Base-by-base conservation (phyloP, 2,329 filamentous ascomycete species). In the Calonectria pauciramosa region DNA sequence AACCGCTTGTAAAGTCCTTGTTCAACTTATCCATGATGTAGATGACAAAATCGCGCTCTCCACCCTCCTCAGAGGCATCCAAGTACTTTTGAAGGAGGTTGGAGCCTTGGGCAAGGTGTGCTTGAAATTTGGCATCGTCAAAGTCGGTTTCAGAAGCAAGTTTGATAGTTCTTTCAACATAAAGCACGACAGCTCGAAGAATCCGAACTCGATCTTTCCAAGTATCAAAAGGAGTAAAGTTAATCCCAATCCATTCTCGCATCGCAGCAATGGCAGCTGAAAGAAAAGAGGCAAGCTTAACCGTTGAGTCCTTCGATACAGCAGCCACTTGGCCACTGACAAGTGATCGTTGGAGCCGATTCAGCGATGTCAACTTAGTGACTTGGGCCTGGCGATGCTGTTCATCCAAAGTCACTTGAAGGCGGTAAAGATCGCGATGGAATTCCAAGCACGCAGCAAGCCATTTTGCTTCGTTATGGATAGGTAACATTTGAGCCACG, bases 1-100 rank as follows among this genome's bases (percentile, higher is more conserved):
- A 96, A 2, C 91, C 92, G 20, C 91, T 89, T 30, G 91, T 89
- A 81, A 98, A 96, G 65, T 89, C 89, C 49, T 86, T 86, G 54
- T 89, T 85, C 2, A 93, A 80, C 8, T 84, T 86, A 0, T 84
- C 80, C 1, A 87, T 78, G 44, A 91, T 81, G 13, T 82, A 76
- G 1, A 81, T 79, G 5, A 87, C 80, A n/a, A 91, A 84, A 2
- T 85, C 81, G 3, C 79, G 82, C 41, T 84, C 81, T 2, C 72
- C 71, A 11, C 83, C 78, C 11, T 80, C 78, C 2, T 75, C 47
- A 3, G 80, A 74, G 3, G 76, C 74, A 49, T 79, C 63, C 6
- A 85, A 66, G 28, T 84, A 82, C 4, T 81, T 81, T n/a, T 84
- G 82, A 1, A 91, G 72, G 11, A 88, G 82, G 28, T 86, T 85